Base-by-base conservation (phyloP, 352 stramenopile genomes). In the Globisporangium iwayamae region DNA sequence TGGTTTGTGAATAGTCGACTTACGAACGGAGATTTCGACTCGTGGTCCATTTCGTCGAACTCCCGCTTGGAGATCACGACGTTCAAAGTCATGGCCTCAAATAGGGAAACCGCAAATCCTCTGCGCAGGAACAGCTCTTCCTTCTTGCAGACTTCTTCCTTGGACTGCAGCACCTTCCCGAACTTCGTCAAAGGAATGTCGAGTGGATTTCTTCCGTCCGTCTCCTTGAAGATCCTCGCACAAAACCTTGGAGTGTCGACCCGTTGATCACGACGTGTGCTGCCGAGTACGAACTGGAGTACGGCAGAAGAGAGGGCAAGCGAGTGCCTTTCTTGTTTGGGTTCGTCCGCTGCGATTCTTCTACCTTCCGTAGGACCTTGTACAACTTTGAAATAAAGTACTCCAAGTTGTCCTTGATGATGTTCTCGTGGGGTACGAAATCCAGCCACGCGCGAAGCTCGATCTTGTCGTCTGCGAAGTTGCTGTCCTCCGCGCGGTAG, bases 211-310 rank as follows among this genome's bases (percentile, higher is more conserved):
- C 4, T 11, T 9, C 51, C 14, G 18, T 22, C n/a, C 3, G 6
- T 46, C 32, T 46, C n/a, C 28, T 66, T 53, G 30, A 48, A 34
- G 10, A 66, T 62, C 3, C 39, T 1, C 8, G 41, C 39, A 20
- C 51, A 66, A 11, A 66, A 55, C 51, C 51, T 1, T 60, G 39
- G 18, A 62, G 61, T 8, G 51, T 66, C 5, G 51, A 56, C 9
- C 51, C 61, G 51, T 66, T 62, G 9, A 66, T 56, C 22, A 50
- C n/a, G 51, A 66, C 56, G 28, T 61, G 51, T 25, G 61, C 52
- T 0, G 38, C 14, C 9, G 39, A 3, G 34, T 36, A 66, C 16
- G 51, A 56, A 13, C 32, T 66, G 2, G 41, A 66, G 50, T 56
- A 55, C 18, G 52, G 61, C 0, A 66, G 46, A 8, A 60, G 50